Evolutionary conservation across 306 rosid species (phyloP).

Genomic region (Abrus pulchellus): DNA sequence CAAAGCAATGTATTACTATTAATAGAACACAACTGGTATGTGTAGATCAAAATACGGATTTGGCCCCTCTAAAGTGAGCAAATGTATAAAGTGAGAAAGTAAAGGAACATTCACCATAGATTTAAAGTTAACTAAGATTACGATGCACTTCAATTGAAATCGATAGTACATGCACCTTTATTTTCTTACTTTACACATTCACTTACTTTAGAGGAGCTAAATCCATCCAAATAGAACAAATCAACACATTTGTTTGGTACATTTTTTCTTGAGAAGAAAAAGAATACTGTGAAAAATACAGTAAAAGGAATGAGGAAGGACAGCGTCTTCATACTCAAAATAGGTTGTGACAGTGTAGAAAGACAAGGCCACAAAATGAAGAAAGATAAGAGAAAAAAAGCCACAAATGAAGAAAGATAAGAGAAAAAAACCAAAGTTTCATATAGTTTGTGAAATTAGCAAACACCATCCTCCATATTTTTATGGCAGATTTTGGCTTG

Average conservation of each 20-base stretch:
- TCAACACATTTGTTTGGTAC: not conserved
- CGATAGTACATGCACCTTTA: no score
- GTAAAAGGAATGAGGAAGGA: constrained; percentile 19
- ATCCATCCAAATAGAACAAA: no score
- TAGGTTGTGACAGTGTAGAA: not conserved
- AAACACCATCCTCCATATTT: not conserved
- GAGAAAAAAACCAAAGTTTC: not conserved
- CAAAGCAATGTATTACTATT: constrained; percentile 20
- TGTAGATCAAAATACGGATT: not conserved
- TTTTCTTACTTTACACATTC: no score
- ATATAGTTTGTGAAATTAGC: not conserved
- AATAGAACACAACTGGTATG: not conserved
- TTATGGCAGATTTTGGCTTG: not conserved
- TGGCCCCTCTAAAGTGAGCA: no score
- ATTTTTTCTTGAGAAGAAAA: not conserved
- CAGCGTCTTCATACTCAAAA: constrained; percentile 16
- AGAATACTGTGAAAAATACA: not conserved
- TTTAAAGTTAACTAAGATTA: no score
- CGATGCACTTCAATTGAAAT: no score
- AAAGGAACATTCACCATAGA: no score
- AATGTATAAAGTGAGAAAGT: no score
- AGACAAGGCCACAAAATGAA: not conserved
- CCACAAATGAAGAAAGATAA: not conserved
- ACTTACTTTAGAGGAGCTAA: no score
- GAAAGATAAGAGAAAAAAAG: not conserved